A percentile compares a stretch with the other conserved stretches of the same genome.
Conservation (phyloP, 768 basidiomycete genomes). For the Leccinum longicurvipes region DNA sequence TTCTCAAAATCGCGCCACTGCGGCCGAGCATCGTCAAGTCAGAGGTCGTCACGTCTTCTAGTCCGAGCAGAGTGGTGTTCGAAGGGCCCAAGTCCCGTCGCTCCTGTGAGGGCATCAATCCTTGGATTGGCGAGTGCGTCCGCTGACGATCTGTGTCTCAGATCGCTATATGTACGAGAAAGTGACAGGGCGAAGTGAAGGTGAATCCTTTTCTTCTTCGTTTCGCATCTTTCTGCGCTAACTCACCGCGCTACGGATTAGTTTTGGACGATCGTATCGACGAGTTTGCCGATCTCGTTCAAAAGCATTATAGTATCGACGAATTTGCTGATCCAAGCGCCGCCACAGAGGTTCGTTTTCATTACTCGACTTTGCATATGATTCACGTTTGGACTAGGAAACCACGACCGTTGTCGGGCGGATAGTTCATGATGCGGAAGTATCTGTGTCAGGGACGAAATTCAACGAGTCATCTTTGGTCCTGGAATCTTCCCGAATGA, state of each 20-base stretch:
- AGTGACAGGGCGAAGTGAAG: conserved; percentile 76
- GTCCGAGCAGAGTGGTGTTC: conserved; percentile 30
- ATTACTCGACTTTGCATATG: not conserved
- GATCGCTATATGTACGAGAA: conserved; percentile 97
- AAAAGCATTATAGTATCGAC: conserved; percentile 60
- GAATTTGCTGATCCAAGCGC: conserved; percentile 79
- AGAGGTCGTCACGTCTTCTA: conserved; percentile 17
- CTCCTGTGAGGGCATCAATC: conserved; percentile 46
- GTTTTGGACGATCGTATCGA: conserved; percentile 87
- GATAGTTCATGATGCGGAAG: conserved; percentile 67
- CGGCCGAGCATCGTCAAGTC: conserved; percentile 15
- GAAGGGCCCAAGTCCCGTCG: conserved; percentile 37
- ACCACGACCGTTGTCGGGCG: conserved; percentile 70
- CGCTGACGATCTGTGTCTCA: conserved; percentile 25
- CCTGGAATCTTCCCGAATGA: conserved; percentile 81
- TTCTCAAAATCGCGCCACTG: conserved; percentile 15
- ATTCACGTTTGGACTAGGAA: conserved; percentile 40
- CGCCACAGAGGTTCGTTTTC: conserved; percentile 45
- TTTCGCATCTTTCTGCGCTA: not conserved
- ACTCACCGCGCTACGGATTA: conserved; percentile 28
- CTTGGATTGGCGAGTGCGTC: not conserved
- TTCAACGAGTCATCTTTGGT: conserved; percentile 70
- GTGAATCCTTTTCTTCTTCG: conserved; percentile 36
- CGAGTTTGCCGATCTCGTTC: conserved; percentile 73
- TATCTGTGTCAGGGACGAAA: conserved; percentile 52